Base-by-base conservation (phyloP, 352 stramenopile genomes). In the Pythium aquatile region DNA sequence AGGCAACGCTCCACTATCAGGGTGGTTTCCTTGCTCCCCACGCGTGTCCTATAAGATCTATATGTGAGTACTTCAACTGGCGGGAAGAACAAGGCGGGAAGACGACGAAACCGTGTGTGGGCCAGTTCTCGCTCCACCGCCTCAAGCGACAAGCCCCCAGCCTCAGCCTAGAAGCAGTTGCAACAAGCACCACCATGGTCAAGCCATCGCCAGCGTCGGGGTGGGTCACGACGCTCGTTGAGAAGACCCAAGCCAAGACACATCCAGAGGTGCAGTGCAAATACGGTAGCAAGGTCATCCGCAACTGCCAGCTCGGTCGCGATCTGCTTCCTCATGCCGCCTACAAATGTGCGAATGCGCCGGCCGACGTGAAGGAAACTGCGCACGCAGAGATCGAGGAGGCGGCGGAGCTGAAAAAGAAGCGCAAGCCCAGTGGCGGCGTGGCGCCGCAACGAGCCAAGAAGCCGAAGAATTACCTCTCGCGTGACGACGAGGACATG, bases 241-340 rank as follows among this genome's bases (percentile, higher is more conserved):
- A 24, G 56, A 42, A 29, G 26, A n/a, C 13, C 14, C 9, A 30
- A 14, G 26, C 55, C 11, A 61, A 53, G 26, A 39, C 39, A 30
- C 44, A 55, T n/a, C 57, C 57, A 16, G 20, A 46, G n/a, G 30
- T 63, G 7, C 17, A 42, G 44, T 63, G 57, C 33, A 35, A 35
- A 9, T 17, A 37, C 8, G 51, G 54, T 37, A 20, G 16, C n/a
- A 39, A 49, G 29, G 4, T 48, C 28, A 20, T 62, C 29, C 56
- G 46, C 56, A 53, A 35, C 40, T 47, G 42, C 13, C 56, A 62
- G 42, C 42, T 52, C 28, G 28, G 58, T 32, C 33, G 54, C 33
- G 54, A 48, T 47, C n/a, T 59, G 8, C 48, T 65, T 20, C 49
- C 33, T 0, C 48, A 58, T 37, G 33, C 49, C 2, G 35, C 9